Evolutionary conservation across 345 rosid species (phyloP).

Genomic region (Populus simonii): DNA sequence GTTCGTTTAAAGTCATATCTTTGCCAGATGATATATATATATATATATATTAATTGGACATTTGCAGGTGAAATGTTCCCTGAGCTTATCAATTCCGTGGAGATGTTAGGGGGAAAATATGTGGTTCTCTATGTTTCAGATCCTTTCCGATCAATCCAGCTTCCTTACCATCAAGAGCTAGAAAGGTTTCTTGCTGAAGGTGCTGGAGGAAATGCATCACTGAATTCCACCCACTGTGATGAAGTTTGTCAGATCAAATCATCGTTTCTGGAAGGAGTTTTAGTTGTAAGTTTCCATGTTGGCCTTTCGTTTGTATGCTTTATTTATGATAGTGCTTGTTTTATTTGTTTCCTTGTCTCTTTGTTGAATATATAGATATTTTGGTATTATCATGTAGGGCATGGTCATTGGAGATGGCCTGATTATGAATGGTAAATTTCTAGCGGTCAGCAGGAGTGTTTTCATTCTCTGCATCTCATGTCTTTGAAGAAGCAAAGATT

Average conservation of each 20-base stretch:
- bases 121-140: conserved; percentile 75
- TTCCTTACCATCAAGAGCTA: conserved; percentile 57
- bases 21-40: background rate
- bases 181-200: conserved; percentile 86
- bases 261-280: conserved; percentile 81
- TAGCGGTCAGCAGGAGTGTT: background rate
- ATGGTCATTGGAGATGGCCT: background rate
- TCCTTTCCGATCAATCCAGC: conserved; percentile 50
- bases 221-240: conserved; percentile 46
- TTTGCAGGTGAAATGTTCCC: conserved; percentile 62
- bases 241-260: conserved; percentile 88
- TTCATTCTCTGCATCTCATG: background rate
- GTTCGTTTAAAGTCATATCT: conserved; percentile 6
- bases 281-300: conserved; percentile 60
- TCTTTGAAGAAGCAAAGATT: too few species aligned
- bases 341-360: background rate
- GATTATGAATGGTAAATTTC: background rate
- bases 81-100: conserved; percentile 65
- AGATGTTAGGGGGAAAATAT: conserved; percentile 59
- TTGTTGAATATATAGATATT: background rate
- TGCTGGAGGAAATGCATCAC: conserved; percentile 40
- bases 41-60: conserved; percentile 3
- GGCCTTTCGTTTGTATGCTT: background rate
- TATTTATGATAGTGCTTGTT: background rate
- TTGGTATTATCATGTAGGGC: background rate